Base-by-base conservation (phyloP, 176 grass and related monocot genomes). In the Elymus sibiricus region DNA sequence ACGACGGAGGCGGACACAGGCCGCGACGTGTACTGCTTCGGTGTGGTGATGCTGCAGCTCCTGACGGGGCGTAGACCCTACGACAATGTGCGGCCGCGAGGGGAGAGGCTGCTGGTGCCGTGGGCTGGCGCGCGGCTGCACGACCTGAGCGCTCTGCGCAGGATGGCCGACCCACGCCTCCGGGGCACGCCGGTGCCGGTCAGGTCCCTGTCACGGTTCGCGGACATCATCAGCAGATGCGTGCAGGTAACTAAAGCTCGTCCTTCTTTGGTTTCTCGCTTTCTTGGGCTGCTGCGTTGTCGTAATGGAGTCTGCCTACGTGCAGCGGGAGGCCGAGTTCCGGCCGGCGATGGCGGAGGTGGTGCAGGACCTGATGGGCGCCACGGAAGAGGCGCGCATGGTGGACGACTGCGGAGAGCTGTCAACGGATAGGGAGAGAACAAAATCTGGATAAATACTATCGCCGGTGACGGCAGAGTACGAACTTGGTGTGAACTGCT, bases 31-130 rank as follows among this genome's bases (percentile, higher is more conserved):
- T 92, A 95, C 64, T 80, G 93, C 87, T 90, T 94, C 43, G 90
- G 93, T 29, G 79, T 90, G 3, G 74, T 92, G 74, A 86, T 95
- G 93, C 65, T 95, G 78, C 90, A 95, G 88, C 87, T 95, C 5
- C 90, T 95, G 51, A 95, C 90, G 0, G 90, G 90, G 17, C 90
- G 85, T 39, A 88, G 27, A 10, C 85, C 93, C 32, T 95, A 90
- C 38, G 93, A 92, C 79, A 43, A 83, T 13, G 72, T 76, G 32
- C 79, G 75, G 58, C 85, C 85, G 60, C 61, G 88, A n/a, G 75
- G 46, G 0, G 85, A 95, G 82, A 80, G 86, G 70, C 85, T 25
- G 34, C 85, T 95, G 75, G 87, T 95, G 62, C 65, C 78, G 15
- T 95, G 90, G 87, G 90, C 88, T 22, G 72, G 69, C 26, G 79